Evolutionary conservation across 495 filamentous ascomycete species (phyloP), one percentile per base, ranked within the genome.

Genomic region (Tuber indicum): DNA sequence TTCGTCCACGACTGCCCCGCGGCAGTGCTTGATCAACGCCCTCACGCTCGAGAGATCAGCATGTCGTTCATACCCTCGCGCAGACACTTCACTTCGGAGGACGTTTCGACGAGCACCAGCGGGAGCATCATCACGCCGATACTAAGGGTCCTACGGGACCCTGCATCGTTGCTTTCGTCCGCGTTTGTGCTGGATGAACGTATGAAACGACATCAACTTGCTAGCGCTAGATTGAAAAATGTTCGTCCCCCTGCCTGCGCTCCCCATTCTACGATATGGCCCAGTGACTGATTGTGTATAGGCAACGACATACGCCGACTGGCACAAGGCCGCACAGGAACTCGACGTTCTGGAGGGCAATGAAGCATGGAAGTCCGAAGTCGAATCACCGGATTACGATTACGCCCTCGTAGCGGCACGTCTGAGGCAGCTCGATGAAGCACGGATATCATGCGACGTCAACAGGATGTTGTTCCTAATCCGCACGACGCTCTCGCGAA

Each of bases 331-430:
- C 26, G 95, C 95, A 21, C 87, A 85, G n/a, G 92, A 94, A 81
- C 86, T 98, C 49, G 94, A 98, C 84, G 82, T 86, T 6, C 85
- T 97, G 52, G 94, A 97, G 84, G 90, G 91, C 49, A 93, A 94
- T 81, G 91, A 93, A 78, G 84, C 86, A 12, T 98, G 94, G 94
- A 98, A 97, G 82, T 81, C 84, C 2, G 87, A 90, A n/a, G 82
- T 87, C n/a, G 86, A 88, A 75, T 89, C 86, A 43, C 81, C 87
- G 43, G 91, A 95, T 81, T 96, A 96, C 85, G 86, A 93, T 82
- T 88, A 89, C 10, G 84, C 84, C 0, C 85, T 96, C 21, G 89
- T 98, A 52, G 86, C 89, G 74, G 85, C 88, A 47, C 90, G 92
- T 44, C 85, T 97, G 47, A 86, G 87, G 75, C 89, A 93, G 77